Evolutionary conservation across 1,139 yeast species (phyloP), one percentile per base, ranked within the genome.

Genomic region (Saccharomyces hybrid): DNA sequence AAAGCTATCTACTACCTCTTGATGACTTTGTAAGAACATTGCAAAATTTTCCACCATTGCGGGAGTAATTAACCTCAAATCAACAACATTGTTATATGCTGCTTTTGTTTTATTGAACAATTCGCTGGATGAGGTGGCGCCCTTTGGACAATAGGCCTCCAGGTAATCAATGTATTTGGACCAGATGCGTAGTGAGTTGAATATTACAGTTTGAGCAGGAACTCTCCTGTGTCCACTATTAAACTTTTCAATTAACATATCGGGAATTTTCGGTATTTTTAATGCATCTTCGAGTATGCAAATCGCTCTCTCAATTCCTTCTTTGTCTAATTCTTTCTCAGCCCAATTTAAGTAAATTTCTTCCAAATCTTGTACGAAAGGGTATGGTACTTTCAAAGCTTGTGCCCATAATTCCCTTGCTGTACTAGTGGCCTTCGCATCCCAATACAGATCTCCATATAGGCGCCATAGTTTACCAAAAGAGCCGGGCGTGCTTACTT

Each of bases 301-400:
- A 6, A 83, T 64, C 0, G 95, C 88, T 48, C 72, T 75, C 2
- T 78, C 77, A 27, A 79, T 67, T 52, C 81, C 78, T 12, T 78
- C 80, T 32, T 86, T 63, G 53, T 81, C 83, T 70, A 83, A 71
- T 58, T 86, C 88, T 28, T 56, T 55, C 8, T 59, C 55, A 24
- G 86, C 76, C 97, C 97, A 90, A 47, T 76, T 78, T 31, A 81
- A 73, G 77, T 90, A 88, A 2, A 89, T 69, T 2, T 78, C 78
- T 1, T 85, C 88, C 46, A 89, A 70, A 57, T 89, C 96, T 34
- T 81, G 80, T 1, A 82, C 74, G 19, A 77, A 72, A 31, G 75
- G 78, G 69, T 78, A 89, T 11, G 90, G 91, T 0, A 93, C 93
- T 53, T 83, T 81, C 0, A 82, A 74, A 0, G 95, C 86, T 56